phyloP scores from a whole-genome alignment of 129 eudicot species.

The Tagetes erecta region DNA sequence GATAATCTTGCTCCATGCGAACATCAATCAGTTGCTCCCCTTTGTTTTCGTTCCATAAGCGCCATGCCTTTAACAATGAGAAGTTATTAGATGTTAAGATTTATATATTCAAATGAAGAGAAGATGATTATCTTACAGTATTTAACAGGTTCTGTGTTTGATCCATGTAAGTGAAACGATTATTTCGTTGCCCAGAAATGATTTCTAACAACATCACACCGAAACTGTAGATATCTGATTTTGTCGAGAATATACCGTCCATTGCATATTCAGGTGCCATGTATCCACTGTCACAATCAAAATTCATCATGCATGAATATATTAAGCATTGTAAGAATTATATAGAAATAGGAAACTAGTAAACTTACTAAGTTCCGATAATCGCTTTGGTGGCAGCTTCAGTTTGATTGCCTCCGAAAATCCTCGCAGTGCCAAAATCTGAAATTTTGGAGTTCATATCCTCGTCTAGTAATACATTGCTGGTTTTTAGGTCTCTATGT shows the following conservation, averaged over 20 bases:
- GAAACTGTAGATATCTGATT: slow-evolving; percentile 46
- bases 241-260: not conserved
- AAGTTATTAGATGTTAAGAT: not conserved
- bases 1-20: not conserved
- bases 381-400: slow-evolving; percentile 39
- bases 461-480: slow-evolving; percentile 41
- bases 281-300: slow-evolving; percentile 35
- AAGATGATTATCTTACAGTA: slow-evolving; percentile 6
- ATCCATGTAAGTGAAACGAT: not conserved
- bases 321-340: too few relatives aligned
- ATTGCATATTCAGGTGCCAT: slow-evolving; percentile 20
- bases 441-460: slow-evolving; percentile 53
- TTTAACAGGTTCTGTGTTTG: slow-evolving; percentile 15
- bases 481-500: slow-evolving; percentile 44
- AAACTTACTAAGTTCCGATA: slow-evolving; percentile 52
- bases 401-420: slow-evolving; percentile 33
- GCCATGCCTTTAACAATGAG: slow-evolving; percentile 22
- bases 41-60: slow-evolving; percentile 25
- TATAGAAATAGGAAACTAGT: not conserved
- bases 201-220: slow-evolving; percentile 41
- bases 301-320: not conserved
- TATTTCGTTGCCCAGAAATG: slow-evolving; percentile 26
- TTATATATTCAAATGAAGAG: not conserved
- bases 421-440: slow-evolving; percentile 54
- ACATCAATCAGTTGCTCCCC: slow-evolving; percentile 27